Evolutionary conservation across 768 basidiomycete species (phyloP), one percentile per base, ranked within the genome.

Genomic region (Phanerochaete sordida): DNA sequence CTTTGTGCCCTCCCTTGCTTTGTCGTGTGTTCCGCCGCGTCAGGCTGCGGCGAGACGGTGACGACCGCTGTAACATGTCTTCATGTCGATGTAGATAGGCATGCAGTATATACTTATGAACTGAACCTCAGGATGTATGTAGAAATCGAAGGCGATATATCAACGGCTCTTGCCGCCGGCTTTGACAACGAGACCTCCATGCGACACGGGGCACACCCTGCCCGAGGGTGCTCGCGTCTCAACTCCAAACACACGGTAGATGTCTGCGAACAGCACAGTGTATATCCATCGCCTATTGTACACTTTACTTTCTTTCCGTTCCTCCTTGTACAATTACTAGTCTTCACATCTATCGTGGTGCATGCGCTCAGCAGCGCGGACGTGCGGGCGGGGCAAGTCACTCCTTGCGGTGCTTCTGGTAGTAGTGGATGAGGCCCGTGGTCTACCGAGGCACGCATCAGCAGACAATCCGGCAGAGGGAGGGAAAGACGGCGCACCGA

Each of bases 401-500:
- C 76, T 91, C 88, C 71, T 86, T 86, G 72, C 95, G 83, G 78
- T 87, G 77, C 71, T 90, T 88, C 82, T 96, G 93, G 77, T 96
- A 99, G 77, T 93, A 96, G 76, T 97, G 91, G 74, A 99, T 98
- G 58, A 99, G 80, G 21, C 96, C 95, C 2, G 94, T 93, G 0
- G 96, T 99, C 91, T 95, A 26, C 12, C 62, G 30, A 26, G 39
- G 37, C 27, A 27, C 49, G 67, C 39, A 67, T 58, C 24, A 59
- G 43, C 39, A 43, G 5, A n/a, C n/a, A 43, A 43, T 6, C 19
- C 8, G 39, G 4, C 8, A 43, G 31, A 53, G 19, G n/a, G 24
- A 39, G 7, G 45, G 27, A 44, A 23, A 21, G 49, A 45, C 3
- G 26, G 65, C 78, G 65, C 63, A 81, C 80, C 65, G 95, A 98